phyloP scores from a whole-genome alignment of 1,139 yeast genomes.

The Suhomyces wounanorum region DNA sequence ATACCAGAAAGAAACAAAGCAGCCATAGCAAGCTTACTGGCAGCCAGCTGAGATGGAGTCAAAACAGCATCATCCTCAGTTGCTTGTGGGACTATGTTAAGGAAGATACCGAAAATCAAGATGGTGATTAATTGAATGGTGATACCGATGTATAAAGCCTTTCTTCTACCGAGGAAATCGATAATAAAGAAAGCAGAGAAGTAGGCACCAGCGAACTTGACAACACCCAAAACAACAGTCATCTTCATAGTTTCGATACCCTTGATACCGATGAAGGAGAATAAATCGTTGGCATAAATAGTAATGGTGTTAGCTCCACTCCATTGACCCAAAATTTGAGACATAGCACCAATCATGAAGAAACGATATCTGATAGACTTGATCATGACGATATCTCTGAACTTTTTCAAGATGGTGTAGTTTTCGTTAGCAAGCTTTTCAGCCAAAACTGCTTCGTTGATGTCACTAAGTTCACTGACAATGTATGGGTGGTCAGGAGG shows the following conservation, averaged over 20 bases:
- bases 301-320: conserved; percentile 58
- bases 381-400: conserved; percentile 37
- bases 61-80: conserved; percentile 15
- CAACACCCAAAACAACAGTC: conserved; percentile 52
- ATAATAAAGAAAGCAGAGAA: conserved; percentile 47
- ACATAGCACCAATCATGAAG: conserved; percentile 40
- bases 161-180: conserved; percentile 50
- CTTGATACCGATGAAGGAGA: conserved; percentile 49
- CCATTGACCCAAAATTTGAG: conserved; percentile 62
- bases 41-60: conserved; percentile 18
- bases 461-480: conserved; percentile 52
- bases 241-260: conserved; percentile 40
- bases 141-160: conserved; percentile 33
- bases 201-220: conserved; percentile 44
- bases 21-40: conserved; percentile 25
- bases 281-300: conserved; percentile 51
- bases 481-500: conserved; percentile 53
- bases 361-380: conserved; percentile 48
- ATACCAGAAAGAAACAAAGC: conserved; percentile 25
- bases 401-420: conserved; percentile 16
- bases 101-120: conserved; percentile 25
- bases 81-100: conserved; percentile 24
- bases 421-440: conserved; percentile 39
- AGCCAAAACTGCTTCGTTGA: conserved; percentile 46
- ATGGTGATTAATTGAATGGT: conserved; percentile 19